Conservation (phyloP, 352 stramenopile species). For the Globisporangium spiculum region DNA sequence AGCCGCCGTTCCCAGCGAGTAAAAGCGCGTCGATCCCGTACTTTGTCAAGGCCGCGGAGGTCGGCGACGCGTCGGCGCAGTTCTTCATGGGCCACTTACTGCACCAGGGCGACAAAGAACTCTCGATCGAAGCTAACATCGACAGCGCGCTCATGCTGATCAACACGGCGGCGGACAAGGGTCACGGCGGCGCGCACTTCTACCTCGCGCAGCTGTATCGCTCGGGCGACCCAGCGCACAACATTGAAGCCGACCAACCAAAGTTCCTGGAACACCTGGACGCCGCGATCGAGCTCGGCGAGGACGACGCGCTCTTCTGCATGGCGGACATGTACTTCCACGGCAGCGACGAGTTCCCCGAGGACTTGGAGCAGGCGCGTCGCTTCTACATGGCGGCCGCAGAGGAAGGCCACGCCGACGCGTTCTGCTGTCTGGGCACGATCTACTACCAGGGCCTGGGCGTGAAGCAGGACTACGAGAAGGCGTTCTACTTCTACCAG, state of each 20-base stretch:
- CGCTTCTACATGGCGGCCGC: slow-evolving; percentile 72
- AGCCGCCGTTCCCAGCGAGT: slow-evolving; percentile 61
- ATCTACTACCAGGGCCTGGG: slow-evolving; percentile 79
- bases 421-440: slow-evolving; percentile 76
- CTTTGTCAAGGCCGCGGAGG: slow-evolving; percentile 75
- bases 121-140: slow-evolving; percentile 61
- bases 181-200: slow-evolving; percentile 70
- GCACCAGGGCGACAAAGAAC: slow-evolving; percentile 68
- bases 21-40: slow-evolving; percentile 64
- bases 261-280: slow-evolving; percentile 72
- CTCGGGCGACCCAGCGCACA: slow-evolving; percentile 57
- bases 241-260: slow-evolving; percentile 39
- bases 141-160: slow-evolving; percentile 74
- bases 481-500: slow-evolving; percentile 87
- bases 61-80: slow-evolving; percentile 73
- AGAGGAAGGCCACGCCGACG: slow-evolving; percentile 61
- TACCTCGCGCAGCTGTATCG: slow-evolving; percentile 88
- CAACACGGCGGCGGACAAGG: slow-evolving; percentile 62
- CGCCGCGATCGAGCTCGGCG: slow-evolving; percentile 49
- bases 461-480: slow-evolving; percentile 64
- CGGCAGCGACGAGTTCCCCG: slow-evolving; percentile 70
- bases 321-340: slow-evolving; percentile 88
- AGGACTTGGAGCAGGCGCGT: slow-evolving; percentile 65
- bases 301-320: slow-evolving; percentile 79
- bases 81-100: slow-evolving; percentile 87